These are phyloP conservation scores for Pseudozyma flocculosa DNA, from an alignment of 1,284 basidiomycete genomes.

Conservation along the genomic window DNA sequence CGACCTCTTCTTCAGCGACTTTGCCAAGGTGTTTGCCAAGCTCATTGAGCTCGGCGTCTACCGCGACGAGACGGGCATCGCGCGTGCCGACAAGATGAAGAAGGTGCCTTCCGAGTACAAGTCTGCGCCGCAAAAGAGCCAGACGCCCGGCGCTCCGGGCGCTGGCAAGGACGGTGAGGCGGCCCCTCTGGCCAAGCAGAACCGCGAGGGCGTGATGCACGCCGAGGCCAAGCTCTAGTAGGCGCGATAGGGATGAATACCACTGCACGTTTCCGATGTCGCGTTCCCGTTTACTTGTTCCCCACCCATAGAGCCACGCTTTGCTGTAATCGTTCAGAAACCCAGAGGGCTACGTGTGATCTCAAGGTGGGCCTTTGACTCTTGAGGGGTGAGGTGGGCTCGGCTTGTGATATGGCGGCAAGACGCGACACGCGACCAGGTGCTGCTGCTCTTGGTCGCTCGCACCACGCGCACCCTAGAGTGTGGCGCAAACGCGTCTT, in stretches of 20 bases:
- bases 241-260: background rate
- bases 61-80: conserved; percentile 54
- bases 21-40: conserved; percentile 60
- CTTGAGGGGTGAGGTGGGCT: too few relatives aligned
- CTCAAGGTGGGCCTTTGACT: too few relatives aligned
- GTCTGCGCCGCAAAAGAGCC: conserved; percentile 51
- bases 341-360: too few relatives aligned
- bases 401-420: too few relatives aligned
- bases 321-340: too few relatives aligned
- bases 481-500: too few relatives aligned
- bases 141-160: conserved; percentile 22
- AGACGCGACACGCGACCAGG: too few relatives aligned
- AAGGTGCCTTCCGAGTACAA: conserved; percentile 46
- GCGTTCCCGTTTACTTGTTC: too few relatives aligned
- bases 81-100: conserved; percentile 46
- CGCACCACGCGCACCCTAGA: too few relatives aligned
- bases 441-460: too few relatives aligned
- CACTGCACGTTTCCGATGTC: too few relatives aligned
- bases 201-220: conserved; percentile 7
- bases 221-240: conserved; percentile 27
- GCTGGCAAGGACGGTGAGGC: conserved; percentile 42
- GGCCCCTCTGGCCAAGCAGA: conserved; percentile 24
- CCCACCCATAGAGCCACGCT: too few relatives aligned
- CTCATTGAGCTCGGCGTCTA: conserved; percentile 58
- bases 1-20: conserved; percentile 64